phyloP scores from a whole-genome alignment of 2,329 filamentous ascomycete genomes.

The Grosmannia penicillata region DNA sequence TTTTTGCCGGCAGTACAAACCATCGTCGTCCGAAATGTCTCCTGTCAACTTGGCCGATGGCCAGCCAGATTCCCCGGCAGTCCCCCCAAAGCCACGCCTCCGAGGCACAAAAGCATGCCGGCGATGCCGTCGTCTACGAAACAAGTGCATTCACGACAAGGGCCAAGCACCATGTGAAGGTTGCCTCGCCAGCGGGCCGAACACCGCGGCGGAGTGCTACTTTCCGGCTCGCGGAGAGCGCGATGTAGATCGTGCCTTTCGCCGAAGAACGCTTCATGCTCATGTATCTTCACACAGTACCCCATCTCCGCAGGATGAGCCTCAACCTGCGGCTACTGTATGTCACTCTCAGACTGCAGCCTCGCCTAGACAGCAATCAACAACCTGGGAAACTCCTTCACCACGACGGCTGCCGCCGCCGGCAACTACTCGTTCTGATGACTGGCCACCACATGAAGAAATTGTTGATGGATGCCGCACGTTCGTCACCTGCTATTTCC shows the following conservation, averaged over 20 bases:
- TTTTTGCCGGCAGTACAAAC: too few species aligned
- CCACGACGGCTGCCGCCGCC: slow-evolving; percentile 2
- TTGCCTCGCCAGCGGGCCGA: slow-evolving; percentile 32
- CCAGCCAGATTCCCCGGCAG: too few species aligned
- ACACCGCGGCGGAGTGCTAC: slow-evolving; percentile 29
- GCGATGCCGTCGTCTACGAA: slow-evolving; percentile 9
- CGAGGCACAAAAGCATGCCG: slow-evolving; percentile 6
- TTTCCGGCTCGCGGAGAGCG: slow-evolving; percentile 37
- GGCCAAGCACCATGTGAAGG: slow-evolving; percentile 24
- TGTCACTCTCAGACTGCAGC: background rate
- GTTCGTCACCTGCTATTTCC: slow-evolving; percentile 40
- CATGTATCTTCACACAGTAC: too few species aligned
- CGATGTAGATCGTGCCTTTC: slow-evolving; percentile 38
- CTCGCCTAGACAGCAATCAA: too few species aligned
- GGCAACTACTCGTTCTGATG: slow-evolving; percentile 29
- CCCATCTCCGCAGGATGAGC: background rate
- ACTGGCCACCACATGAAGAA: slow-evolving; percentile 33
- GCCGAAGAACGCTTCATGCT: slow-evolving; percentile 36
- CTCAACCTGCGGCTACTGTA: background rate
- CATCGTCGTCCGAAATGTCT: too few species aligned
- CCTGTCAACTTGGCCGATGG: background rate
- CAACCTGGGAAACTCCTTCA: slow-evolving; percentile 8
- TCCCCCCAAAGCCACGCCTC: slow-evolving; percentile 1
- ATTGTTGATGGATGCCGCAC: slow-evolving; percentile 36
- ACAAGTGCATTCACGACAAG: slow-evolving; percentile 8